These are phyloP conservation scores for Simmondsia chinensis DNA, from an alignment of 148 eudicot genomes.

Conservation along the genomic window DNA sequence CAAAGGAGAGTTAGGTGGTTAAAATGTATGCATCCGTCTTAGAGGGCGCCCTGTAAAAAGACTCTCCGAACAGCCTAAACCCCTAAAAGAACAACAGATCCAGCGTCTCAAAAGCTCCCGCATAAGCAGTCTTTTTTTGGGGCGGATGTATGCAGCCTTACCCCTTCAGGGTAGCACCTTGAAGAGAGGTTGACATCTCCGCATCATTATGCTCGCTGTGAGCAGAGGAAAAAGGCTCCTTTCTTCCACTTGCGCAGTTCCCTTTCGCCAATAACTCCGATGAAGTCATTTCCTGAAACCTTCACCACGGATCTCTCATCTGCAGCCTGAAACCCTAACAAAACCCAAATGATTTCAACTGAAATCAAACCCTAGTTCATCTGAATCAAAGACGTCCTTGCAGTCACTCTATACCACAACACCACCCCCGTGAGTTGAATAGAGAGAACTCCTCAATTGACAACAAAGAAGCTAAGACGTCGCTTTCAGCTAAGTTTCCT, in stretches of 20 bases:
- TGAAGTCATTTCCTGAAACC: slow-evolving; percentile 33
- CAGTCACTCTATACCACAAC: neutral
- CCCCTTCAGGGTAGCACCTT: no score
- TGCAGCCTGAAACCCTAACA: slow-evolving; percentile 1
- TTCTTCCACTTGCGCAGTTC: slow-evolving; percentile 11
- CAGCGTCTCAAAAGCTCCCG: no score
- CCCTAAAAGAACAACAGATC: no score
- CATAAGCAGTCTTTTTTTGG: no score
- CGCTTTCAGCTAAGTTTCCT: no score
- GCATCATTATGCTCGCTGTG: slow-evolving; percentile 10
- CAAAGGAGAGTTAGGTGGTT: no score
- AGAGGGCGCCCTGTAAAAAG: no score
- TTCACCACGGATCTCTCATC: slow-evolving; percentile 57
- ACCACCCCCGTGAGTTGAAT: neutral
- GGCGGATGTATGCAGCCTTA: no score
- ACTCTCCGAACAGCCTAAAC: no score
- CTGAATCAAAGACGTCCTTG: neutral
- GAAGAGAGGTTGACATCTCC: slow-evolving; percentile 9
- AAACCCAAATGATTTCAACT: neutral
- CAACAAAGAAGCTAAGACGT: neutral
- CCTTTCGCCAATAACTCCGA: slow-evolving; percentile 37
- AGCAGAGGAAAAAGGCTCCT: slow-evolving; percentile 15
- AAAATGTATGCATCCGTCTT: no score
- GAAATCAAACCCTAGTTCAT: neutral
- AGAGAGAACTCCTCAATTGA: neutral